phyloP scores from a whole-genome alignment of 2,329 filamentous ascomycete genomes.

The Hypoxylon sp. region DNA sequence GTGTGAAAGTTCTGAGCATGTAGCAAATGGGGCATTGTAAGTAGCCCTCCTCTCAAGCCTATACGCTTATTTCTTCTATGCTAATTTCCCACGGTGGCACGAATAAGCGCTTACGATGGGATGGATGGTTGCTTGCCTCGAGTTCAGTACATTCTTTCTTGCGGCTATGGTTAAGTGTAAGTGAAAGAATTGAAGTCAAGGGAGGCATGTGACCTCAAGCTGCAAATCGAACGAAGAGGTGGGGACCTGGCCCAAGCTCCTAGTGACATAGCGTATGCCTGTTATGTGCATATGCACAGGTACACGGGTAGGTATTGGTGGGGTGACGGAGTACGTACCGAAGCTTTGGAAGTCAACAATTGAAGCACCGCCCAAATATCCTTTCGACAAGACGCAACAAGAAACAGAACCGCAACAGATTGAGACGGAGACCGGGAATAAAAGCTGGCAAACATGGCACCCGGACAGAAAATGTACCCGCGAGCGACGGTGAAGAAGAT shows the following conservation, averaged over 20 bases:
- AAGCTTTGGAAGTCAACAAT: conserved; percentile 1
- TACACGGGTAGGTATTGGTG: neutral
- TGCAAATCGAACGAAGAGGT: neutral
- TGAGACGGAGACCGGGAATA: conserved; percentile 46
- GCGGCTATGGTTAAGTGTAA: neutral
- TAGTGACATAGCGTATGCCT: neutral
- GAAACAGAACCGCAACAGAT: neutral
- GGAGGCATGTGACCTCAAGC: conserved; percentile 5
- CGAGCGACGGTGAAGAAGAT: conserved; percentile 88
- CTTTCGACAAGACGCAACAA: neutral
- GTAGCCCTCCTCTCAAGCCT: too few relatives aligned
- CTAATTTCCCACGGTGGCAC: too few relatives aligned
- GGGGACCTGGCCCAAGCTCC: conserved; percentile 7
- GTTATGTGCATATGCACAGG: neutral
- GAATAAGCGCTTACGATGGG: too few relatives aligned
- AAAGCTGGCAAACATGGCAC: conserved; percentile 56
- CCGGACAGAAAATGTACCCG: conserved; percentile 81
- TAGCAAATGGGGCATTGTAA: too few relatives aligned
- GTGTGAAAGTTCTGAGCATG: too few relatives aligned
- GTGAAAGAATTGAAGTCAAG: neutral
- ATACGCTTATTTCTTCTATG: too few relatives aligned
- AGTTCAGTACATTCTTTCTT: neutral
- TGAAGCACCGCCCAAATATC: neutral
- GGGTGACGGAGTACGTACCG: neutral
- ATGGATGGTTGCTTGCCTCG: too few relatives aligned